A percentile compares a stretch with the other conserved stretches of the same genome.
phyloP scores from a whole-genome alignment of 2,329 filamentous ascomycete species.

The Didymella keratinophila region DNA sequence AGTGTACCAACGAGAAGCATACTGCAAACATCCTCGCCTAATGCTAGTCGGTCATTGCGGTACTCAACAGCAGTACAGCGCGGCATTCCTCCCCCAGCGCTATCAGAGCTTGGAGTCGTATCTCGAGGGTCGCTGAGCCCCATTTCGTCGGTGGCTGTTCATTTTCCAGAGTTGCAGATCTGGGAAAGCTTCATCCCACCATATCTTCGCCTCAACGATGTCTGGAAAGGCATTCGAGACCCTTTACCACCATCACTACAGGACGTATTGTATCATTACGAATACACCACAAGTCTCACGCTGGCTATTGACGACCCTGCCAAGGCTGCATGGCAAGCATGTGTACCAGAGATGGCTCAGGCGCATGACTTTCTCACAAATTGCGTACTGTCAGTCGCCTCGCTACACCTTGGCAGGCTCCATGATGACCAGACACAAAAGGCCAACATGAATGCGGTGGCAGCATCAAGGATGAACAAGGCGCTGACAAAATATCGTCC shows the following conservation, averaged over 20 bases:
- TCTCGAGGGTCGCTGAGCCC: neutral
- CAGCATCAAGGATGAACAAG: constrained; percentile 47
- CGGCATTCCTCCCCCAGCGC: constrained; percentile 15
- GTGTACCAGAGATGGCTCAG: constrained; percentile 51
- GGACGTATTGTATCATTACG: constrained; percentile 45
- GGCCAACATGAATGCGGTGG: constrained; percentile 37
- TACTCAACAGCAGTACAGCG: constrained; percentile 21
- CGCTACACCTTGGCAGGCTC: constrained; percentile 55
- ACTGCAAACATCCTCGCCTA: constrained; percentile 3
- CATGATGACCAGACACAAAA: constrained; percentile 37
- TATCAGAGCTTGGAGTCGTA: constrained; percentile 7
- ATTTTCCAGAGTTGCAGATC: constrained; percentile 16
- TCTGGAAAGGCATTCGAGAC: constrained; percentile 40
- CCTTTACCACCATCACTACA: constrained; percentile 34
- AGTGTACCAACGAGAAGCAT: neutral
- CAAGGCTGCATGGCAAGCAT: constrained; percentile 44
- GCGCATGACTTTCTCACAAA: constrained; percentile 56
- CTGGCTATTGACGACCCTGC: constrained; percentile 41
- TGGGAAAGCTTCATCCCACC: constrained; percentile 28
- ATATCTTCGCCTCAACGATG: constrained; percentile 36
- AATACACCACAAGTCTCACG: constrained; percentile 44
- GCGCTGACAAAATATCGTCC: constrained; percentile 40
- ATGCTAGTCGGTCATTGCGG: constrained; percentile 5
- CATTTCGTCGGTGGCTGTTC: neutral
- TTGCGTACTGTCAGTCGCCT: constrained; percentile 56